Conservation (phyloP, 1,284 basidiomycete species). For the Tylopilus sp. region DNA sequence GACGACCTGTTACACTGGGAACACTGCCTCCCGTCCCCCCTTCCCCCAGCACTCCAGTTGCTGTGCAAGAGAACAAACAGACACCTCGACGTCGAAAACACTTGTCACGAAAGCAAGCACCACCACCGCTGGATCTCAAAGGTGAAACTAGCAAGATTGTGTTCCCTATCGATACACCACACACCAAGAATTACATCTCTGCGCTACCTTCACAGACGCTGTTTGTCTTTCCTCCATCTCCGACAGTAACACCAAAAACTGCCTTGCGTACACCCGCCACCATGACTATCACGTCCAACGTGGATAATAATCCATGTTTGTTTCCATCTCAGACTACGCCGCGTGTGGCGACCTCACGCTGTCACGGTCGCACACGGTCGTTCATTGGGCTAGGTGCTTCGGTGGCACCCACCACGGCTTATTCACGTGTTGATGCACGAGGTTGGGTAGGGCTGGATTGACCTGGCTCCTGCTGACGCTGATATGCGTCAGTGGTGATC, state of each 20-base stretch:
- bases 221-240: slow-evolving; percentile 80
- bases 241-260: slow-evolving; percentile 47
- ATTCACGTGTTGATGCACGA: slow-evolving; percentile 74
- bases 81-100: slow-evolving; percentile 32
- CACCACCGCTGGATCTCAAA: slow-evolving; percentile 52
- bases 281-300: slow-evolving; percentile 65
- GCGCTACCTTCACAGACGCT: slow-evolving; percentile 65
- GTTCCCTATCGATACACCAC: slow-evolving; percentile 22
- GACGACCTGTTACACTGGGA: slow-evolving; percentile 55
- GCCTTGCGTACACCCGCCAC: slow-evolving; percentile 59
- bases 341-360: slow-evolving; percentile 64
- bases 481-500: slow-evolving; percentile 2
- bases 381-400: slow-evolving; percentile 66
- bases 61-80: slow-evolving; percentile 32
- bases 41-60: slow-evolving; percentile 53
- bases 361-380: slow-evolving; percentile 62
- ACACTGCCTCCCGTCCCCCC: slow-evolving; percentile 67
- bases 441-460: slow-evolving; percentile 63
- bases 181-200: slow-evolving; percentile 16
- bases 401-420: slow-evolving; percentile 76
- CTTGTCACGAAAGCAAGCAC: slow-evolving; percentile 47
- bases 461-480: slow-evolving; percentile 10
- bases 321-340: slow-evolving; percentile 66
- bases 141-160: slow-evolving; percentile 26
- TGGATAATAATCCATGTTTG: slow-evolving; percentile 44